Base-by-base conservation (phyloP, 1,139 yeast species). In the Protomyces inundatus region DNA sequence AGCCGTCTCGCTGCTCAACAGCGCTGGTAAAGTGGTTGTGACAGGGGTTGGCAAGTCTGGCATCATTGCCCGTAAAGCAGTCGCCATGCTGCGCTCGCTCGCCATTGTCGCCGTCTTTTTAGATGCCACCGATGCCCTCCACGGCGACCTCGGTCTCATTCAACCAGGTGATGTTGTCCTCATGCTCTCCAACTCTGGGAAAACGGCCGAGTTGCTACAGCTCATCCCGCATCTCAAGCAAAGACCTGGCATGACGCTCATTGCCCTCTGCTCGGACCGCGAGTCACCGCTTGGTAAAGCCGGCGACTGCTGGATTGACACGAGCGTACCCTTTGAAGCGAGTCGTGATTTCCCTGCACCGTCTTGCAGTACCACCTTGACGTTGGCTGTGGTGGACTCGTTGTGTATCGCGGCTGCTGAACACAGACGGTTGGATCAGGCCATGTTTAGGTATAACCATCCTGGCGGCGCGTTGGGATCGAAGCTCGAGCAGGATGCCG, bases 391-490 rank as follows among this genome's bases (percentile, higher is more conserved):
- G 54, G 88, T 95, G 4, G 97, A 90, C 72, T 88, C 95, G 0
- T 82, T 87, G 30, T 58, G 62, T 40, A 58, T 58, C 34, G 62
- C 62, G 6, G 62, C 62, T 33, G 62, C 62, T 1, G 62, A 52
- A 16, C 62, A 58, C 45, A 39, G 56, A 30, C 51, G 42, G 53
- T 52, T 58, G 9, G 62, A 55, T 23, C 53, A 58, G 14, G 82
- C 88, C 40, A 48, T 73, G 76, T 50, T 77, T 80, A 66, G 77
- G 96, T 59, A 81, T 80, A 67, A 77, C 71, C 97, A 90, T 71
- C 97, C 97, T 1, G 96, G 96, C 40, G 97, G 97, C 34, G 88
- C 95, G 1, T 89, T 90, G 70, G 96, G 96, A 16, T 42, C 48
- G 5, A 42, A 16, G 61, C 46, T 42, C 5, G 48, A 42, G 12